Percentiles rank a stretch among this genome's conserved stretches.
These are phyloP conservation scores for Starmerella stigmatis DNA, from an alignment of 805 yeast species.

Conservation along the genomic window DNA sequence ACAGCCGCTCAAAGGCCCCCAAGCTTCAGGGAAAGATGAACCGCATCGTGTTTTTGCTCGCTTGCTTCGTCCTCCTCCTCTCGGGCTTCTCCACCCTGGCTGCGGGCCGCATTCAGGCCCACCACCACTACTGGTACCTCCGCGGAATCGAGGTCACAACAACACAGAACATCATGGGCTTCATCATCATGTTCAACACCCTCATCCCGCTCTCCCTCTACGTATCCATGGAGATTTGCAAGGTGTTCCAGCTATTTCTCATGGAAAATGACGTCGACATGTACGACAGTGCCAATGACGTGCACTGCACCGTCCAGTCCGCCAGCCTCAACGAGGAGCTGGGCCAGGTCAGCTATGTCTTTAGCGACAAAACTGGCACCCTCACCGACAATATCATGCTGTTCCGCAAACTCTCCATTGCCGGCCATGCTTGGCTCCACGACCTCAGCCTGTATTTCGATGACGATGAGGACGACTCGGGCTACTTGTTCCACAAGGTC, in stretches of 20 bases:
- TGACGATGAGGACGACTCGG: conserved; percentile 22
- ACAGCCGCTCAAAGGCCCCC: conserved; percentile 88
- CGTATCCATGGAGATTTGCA: conserved; percentile 93
- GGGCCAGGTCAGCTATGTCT: conserved; percentile 91
- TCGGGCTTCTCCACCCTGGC: conserved; percentile 78
- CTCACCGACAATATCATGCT: conserved; percentile 90
- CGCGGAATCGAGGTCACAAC: conserved; percentile 63
- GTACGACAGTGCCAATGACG: conserved; percentile 74
- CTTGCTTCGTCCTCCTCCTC: conserved; percentile 59
- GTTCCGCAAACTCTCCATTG: conserved; percentile 75
- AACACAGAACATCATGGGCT: conserved; percentile 89
- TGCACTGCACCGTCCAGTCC: conserved; percentile 90
- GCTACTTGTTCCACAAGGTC: conserved; percentile 25
- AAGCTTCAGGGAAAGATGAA: conserved; percentile 77
- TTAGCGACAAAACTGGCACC: conserved; percentile 96
- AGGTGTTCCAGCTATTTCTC: conserved; percentile 70
- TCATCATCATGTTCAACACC: conserved; percentile 93
- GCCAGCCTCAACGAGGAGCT: conserved; percentile 92
- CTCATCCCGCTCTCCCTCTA: conserved; percentile 88
- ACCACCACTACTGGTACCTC: conserved; percentile 54
- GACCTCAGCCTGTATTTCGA: conserved; percentile 44
- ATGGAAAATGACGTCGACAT: conserved; percentile 88
- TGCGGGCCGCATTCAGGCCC: conserved; percentile 36
- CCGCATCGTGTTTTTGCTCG: conserved; percentile 78
- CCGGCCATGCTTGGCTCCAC: conserved; percentile 86